Evolutionary conservation across 2,329 filamentous ascomycete species (phyloP).

Genomic region (Ampelomyces quisqualis): DNA sequence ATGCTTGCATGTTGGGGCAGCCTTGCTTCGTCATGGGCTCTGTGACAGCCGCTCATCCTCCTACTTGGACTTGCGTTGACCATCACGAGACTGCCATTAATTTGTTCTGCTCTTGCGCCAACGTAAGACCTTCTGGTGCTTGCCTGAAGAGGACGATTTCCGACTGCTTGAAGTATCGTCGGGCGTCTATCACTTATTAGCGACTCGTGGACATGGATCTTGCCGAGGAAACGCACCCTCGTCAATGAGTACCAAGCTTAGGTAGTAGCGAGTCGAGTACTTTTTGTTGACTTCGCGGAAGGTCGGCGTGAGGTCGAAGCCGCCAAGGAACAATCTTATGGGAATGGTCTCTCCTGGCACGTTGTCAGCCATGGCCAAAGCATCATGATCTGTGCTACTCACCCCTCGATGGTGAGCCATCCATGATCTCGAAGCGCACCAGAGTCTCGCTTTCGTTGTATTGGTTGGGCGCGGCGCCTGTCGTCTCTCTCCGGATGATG

Average conservation of each 20-base stretch:
- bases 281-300: constrained; percentile 99
- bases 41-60: no score
- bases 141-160: constrained; percentile 97
- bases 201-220: no score
- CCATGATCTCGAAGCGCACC: constrained; percentile 99
- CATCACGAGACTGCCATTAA: constrained; percentile 42
- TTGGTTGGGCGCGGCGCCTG: constrained; percentile 93
- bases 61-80: neutral
- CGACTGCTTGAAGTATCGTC: constrained; percentile 98
- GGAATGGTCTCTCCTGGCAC: constrained; percentile 79
- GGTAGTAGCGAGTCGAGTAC: constrained; percentile 96
- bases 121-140: constrained; percentile 53
- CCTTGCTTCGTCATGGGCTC: no score
- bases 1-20: no score
- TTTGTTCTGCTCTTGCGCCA: constrained; percentile 52
- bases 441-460: constrained; percentile 99
- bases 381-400: constrained; percentile 40
- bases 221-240: no score
- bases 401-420: constrained; percentile 94
- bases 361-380: constrained; percentile 20
- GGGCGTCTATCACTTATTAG: constrained; percentile 64
- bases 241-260: constrained; percentile 92
- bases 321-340: constrained; percentile 93
- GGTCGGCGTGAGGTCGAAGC: constrained; percentile 95
- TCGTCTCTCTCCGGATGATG: constrained; percentile 95